phyloP scores from a whole-genome alignment of 2,329 filamentous ascomycete genomes.

The Aureobasidium namibiae region DNA sequence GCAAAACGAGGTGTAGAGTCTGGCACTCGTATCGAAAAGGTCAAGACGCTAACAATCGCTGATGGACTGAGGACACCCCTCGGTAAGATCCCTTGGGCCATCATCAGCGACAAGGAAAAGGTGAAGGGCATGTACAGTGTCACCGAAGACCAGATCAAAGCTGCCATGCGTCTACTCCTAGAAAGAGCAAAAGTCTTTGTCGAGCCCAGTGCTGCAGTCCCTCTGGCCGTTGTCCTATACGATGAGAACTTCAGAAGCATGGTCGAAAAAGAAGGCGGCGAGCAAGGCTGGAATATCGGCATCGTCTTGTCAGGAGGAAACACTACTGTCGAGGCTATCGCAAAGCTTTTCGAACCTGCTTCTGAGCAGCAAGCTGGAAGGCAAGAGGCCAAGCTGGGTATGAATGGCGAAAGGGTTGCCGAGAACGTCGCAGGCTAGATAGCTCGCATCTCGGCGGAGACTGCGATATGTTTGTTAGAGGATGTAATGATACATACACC shows the following conservation, averaged over 20 bases:
- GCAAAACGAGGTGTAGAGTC: constrained; percentile 59
- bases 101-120: constrained; percentile 65
- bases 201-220: constrained; percentile 81
- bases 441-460: too few relatives aligned
- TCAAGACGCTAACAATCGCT: constrained; percentile 73
- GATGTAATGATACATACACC: too few relatives aligned
- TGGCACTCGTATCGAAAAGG: constrained; percentile 56
- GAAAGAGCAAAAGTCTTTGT: constrained; percentile 88
- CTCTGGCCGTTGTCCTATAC: constrained; percentile 71
- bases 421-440: constrained; percentile 40
- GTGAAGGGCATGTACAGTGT: constrained; percentile 66
- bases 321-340: constrained; percentile 54
- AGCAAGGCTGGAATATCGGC: constrained; percentile 64
- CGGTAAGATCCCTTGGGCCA: constrained; percentile 63
- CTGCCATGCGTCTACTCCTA: constrained; percentile 66
- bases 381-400: constrained; percentile 31
- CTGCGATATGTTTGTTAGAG: too few relatives aligned
- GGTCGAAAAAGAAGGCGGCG: constrained; percentile 62
- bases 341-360: constrained; percentile 41
- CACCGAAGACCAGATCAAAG: constrained; percentile 71
- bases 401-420: constrained; percentile 33
- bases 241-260: constrained; percentile 72
- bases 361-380: constrained; percentile 27
- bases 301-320: constrained; percentile 57
- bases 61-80: constrained; percentile 83